Percentiles rank a stretch among this genome's conserved stretches.
Evolutionary conservation across 306 rosid species (phyloP).

Genomic region (Alnus rubra): DNA sequence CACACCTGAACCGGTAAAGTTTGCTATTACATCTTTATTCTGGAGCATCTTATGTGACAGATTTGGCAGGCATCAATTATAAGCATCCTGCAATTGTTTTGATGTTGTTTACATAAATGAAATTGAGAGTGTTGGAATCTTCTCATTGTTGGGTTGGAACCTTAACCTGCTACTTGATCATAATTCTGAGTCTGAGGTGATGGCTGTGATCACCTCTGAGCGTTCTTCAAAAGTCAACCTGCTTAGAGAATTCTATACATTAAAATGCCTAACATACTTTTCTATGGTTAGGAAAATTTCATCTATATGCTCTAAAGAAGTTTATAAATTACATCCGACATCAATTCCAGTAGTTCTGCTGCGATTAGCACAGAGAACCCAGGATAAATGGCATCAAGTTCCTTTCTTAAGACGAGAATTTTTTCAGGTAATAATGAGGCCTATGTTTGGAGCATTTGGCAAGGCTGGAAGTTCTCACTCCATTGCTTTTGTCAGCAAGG

Average conservation of each 20-base stretch:
- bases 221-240: not conserved
- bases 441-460: slow-evolving; percentile 90
- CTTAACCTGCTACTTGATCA: not conserved
- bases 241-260: not conserved
- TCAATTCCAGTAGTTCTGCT: not conserved
- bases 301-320: not conserved
- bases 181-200: not conserved
- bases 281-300: not conserved
- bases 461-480: slow-evolving; percentile 76
- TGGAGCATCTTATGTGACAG: slow-evolving; percentile 3
- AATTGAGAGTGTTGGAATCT: not conserved
- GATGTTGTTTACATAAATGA: not conserved
- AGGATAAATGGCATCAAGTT: not conserved
- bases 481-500: slow-evolving; percentile 96
- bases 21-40: not conserved
- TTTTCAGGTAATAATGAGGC: slow-evolving; percentile 80
- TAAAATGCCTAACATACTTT: not conserved
- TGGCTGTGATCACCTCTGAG: not conserved
- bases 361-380: slow-evolving; percentile 12
- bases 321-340: not conserved
- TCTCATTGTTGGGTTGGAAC: not conserved
- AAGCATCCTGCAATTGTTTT: not conserved
- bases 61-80: not conserved
- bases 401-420: not conserved
- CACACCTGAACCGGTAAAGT: slow-evolving; percentile 92